Base-by-base conservation (phyloP, 371 early-diverging fungal species). In the Haplosporangium sp. region DNA sequence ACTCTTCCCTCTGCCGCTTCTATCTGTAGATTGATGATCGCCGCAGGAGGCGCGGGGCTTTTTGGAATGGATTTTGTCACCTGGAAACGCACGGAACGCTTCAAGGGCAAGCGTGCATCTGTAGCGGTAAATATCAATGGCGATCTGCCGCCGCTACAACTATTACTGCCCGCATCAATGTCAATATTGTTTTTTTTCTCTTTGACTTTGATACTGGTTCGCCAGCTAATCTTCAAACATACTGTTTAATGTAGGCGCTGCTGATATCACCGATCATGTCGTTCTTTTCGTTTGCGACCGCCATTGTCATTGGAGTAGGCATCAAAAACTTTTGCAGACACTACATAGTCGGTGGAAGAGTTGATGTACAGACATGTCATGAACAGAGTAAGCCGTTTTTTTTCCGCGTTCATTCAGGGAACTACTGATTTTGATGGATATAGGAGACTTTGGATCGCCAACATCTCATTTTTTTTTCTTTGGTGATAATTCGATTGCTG, bases 41-140 rank as follows among this genome's bases (percentile, higher is more conserved):
- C 65, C 13, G 61, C 65, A 37, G 65, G 71, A 55, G 71, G 71
- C 21, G 55, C 55, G 8, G 71, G 41, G 6, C 36, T 71, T 20
- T 64, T 71, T 51, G 61, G 12, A n/a, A 72, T 72, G 73, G 73
- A 72, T 47, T 72, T 38, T 66, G 62, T 66, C 37, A 72, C 67
- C 41, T 73, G 73, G 73, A 73, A 67, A 42, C 67, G 62, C 36
- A 62, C 67, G 8, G 73, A 67, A 41, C 42, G 62, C 10, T 73
- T 62, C 59, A 73, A 73, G 63, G 67, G 73, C 67, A 73, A 62
- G 41, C 73, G 73, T 13, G 62, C 67, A n/a, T 73, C 73, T 52
- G 50, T 67, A 5, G 62, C 73, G 1, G 73, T 72, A 72, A 64
- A 54, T 29, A 29, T 29, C 29, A 29, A 29, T 29, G 29, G 29